These are phyloP conservation scores for Pyricularia grisea DNA, from an alignment of 2,329 filamentous ascomycete genomes.

Conservation along the genomic window DNA sequence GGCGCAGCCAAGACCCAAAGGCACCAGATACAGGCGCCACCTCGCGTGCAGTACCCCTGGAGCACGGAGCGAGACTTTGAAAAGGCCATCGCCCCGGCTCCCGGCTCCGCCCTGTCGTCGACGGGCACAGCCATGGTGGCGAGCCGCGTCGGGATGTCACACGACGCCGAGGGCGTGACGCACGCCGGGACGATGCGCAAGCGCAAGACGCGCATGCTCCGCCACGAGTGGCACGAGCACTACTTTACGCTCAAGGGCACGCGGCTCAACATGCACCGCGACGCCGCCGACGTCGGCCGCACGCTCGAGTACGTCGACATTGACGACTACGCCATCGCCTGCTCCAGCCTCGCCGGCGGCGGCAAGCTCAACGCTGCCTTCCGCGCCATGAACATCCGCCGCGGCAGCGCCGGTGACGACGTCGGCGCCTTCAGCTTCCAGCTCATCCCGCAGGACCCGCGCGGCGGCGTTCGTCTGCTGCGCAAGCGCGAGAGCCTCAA, in stretches of 20 bases:
- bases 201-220: constrained; percentile 78
- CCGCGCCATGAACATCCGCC: constrained; percentile 62
- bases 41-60: constrained; percentile 47
- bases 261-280: constrained; percentile 66
- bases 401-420: constrained; percentile 36
- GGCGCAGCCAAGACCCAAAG: constrained; percentile 12
- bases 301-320: constrained; percentile 76
- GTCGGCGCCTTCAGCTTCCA: constrained; percentile 74
- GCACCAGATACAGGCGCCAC: constrained; percentile 37
- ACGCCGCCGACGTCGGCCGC: constrained; percentile 36
- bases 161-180: constrained; percentile 42
- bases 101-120: constrained; percentile 10
- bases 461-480: constrained; percentile 40
- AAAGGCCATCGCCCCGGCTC: constrained; percentile 30
- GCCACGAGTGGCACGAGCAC: constrained; percentile 88
- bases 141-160: constrained; percentile 15
- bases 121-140: constrained; percentile 5
- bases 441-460: constrained; percentile 61
- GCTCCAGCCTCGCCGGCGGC: constrained; percentile 63
- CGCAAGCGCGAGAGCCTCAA: constrained; percentile 40
- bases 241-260: constrained; percentile 80
- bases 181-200: constrained; percentile 91
- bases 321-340: constrained; percentile 81
- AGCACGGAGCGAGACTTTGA: constrained; percentile 38
- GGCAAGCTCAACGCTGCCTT: constrained; percentile 83